These are phyloP conservation scores for Neodidymelliopsis sp. DNA, from an alignment of 2,329 filamentous ascomycete genomes.

Conservation along the genomic window DNA sequence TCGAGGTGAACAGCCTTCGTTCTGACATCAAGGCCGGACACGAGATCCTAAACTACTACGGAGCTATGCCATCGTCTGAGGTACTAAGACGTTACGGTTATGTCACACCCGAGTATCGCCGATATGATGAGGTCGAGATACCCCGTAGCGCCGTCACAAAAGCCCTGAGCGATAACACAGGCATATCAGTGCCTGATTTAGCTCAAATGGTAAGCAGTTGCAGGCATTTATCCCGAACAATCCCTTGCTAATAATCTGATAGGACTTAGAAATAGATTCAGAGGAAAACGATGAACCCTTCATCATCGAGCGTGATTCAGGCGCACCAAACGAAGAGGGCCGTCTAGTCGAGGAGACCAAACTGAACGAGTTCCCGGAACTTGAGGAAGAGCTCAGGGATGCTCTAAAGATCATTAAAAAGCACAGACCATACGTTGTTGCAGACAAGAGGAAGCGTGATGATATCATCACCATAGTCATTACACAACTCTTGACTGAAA, in stretches of 20 bases:
- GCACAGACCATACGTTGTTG: conserved; percentile 8
- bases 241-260: neutral
- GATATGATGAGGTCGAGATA: conserved; percentile 32
- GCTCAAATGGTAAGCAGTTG: conserved; percentile 14
- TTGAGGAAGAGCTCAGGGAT: conserved; percentile 29
- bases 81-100: conserved; percentile 34
- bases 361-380: conserved; percentile 23
- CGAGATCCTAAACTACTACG: conserved; percentile 36
- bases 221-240: neutral
- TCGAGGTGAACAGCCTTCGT: conserved; percentile 27
- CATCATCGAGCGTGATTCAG: conserved; percentile 33
- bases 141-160: conserved; percentile 22
- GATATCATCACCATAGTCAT: conserved; percentile 17
- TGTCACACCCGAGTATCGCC: conserved; percentile 27
- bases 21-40: conserved; percentile 20
- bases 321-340: conserved; percentile 30
- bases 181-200: conserved; percentile 9
- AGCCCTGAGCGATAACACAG: conserved; percentile 12
- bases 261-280: conserved; percentile 14
- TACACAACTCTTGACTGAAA: conserved; percentile 16
- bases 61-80: conserved; percentile 32
- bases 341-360: conserved; percentile 17
- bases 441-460: conserved; percentile 26
- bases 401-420: conserved; percentile 27
- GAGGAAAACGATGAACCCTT: conserved; percentile 29